phyloP scores from a whole-genome alignment of 352 stramenopile genomes.

The Pythium sp. region DNA sequence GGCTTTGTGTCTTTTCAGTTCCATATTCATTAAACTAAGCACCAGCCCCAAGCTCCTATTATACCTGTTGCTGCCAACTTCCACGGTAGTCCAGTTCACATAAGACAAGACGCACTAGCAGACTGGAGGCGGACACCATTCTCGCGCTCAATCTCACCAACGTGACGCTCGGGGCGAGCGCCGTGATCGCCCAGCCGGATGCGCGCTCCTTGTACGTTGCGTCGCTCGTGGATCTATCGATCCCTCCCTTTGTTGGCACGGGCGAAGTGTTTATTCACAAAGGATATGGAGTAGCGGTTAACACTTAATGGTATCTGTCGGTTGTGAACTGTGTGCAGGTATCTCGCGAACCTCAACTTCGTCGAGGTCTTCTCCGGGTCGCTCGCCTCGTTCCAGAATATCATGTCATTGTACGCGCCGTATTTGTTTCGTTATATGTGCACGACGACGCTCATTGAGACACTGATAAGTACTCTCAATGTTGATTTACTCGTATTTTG shows the following conservation, averaged over 20 bases:
- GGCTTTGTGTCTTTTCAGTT: background rate
- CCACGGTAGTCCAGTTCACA: background rate
- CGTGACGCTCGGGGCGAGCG: slow-evolving; percentile 19
- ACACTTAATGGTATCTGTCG: background rate
- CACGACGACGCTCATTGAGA: background rate
- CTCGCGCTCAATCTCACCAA: slow-evolving; percentile 14
- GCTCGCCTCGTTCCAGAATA: slow-evolving; percentile 20
- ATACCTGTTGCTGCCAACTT: background rate
- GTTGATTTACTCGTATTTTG: background rate
- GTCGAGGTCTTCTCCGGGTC: slow-evolving; percentile 19
- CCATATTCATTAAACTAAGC: background rate
- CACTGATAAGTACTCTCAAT: background rate
- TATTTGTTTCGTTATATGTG: background rate
- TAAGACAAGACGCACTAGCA: background rate
- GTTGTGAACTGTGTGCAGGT: slow-evolving; percentile 6
- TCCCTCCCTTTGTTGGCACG: background rate
- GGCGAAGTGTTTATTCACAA: too few relatives aligned
- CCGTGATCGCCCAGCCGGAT: slow-evolving; percentile 18
- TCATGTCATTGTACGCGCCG: slow-evolving; percentile 17
- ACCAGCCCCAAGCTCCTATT: too few relatives aligned
- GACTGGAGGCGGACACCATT: slow-evolving; percentile 9
- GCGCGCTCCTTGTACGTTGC: slow-evolving; percentile 11
- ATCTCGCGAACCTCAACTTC: slow-evolving; percentile 20
- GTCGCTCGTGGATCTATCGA: background rate
- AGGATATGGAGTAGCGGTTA: too few relatives aligned